Base-by-base conservation (phyloP, 108 stramenopile genomes). In the Pseudonitzschia pungens region DNA sequence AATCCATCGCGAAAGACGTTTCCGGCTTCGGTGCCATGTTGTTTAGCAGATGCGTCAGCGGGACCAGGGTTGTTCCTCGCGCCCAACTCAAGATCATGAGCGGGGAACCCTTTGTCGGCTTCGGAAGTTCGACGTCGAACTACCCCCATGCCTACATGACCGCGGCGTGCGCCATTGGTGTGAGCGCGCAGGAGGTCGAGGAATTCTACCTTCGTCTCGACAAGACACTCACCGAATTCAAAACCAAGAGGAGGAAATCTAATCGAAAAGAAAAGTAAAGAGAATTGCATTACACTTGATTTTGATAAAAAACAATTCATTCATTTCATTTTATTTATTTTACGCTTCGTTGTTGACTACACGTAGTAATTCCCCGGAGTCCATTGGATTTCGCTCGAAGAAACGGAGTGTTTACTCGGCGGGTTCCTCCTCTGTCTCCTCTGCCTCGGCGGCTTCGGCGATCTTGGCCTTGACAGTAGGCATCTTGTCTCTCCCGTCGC, bases 1-100 rank as follows among this genome's bases (percentile, higher is more conserved):
- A 65, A 51, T 82, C 76, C 11, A 54, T 63, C 27, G 87, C 73
- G 28, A 81, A 80, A 41, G 72, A 81, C 20, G 80, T 90, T 62
- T 91, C 97, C 18, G 83, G 83, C 65, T 92, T 99, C 69, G 99
- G 99, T 36, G 89, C 97, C 31, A 98, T 99, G 97, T 84, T 99
- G 21, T 99, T 99, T 75, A 92, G 86, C 27, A 88, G 99, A 4
- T 96, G 97, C 72, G 96, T 99, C 9, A 96, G 95, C 36, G 99
- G 99, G 20, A 92, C 92, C 22, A 75, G 95, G 3, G 87, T 96
- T 15, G 86, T 96, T 50, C 84, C 92, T 4, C 76, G 81, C 8
- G 74, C 59, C 31, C 75, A 83, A 66, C 60, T 52, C 11, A 91
- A 92, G 75, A 68, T 52, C 3, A 91, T 96, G 70, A 87, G 86